Base-by-base conservation (phyloP, 1,139 yeast genomes). In the Yamadazyma diospyri region DNA sequence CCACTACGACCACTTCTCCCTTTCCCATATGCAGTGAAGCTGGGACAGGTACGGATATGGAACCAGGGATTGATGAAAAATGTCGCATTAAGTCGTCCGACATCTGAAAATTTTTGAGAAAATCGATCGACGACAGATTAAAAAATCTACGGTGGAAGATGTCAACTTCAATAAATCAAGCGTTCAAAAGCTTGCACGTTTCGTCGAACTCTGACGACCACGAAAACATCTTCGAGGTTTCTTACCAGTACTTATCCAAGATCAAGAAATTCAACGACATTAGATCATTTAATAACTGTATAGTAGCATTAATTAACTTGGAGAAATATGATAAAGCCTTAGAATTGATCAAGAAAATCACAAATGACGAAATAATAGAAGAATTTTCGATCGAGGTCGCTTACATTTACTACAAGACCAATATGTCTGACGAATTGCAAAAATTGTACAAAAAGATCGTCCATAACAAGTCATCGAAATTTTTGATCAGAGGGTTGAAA, bases 331-430 rank as follows among this genome's bases (percentile, higher is more conserved):
- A 60, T 34, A 62, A 68, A 35, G 94, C 89, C 0, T 53, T 61
- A 17, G 63, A 69, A 33, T 48, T 78, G 23, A 53, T 81, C 28
- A 48, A 59, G 13, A 60, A 69, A 35, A 63, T 75, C 27, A 60
- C 66, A 4, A 28, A 42, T 23, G 53, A 55, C 13, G 53, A 55
- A 11, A 55, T 62, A 5, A 44, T 59, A 11, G 56, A 54, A 11
- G 56, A 59, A 18, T 59, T 77, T 24, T 50, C 66, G 3, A 50
- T 79, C 37, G 95, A 85, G 50, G 70, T 69, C 33, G 76, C 84
- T 2, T 89, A 88, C 52, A 67, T 83, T 10, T 74, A 71, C 45
- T 89, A 88, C 59, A 83, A 85, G 51, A 53, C 79, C 29, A 81
- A 79, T 33, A 61, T 66, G 39, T 51, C 64, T 14, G 48, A 50